Evolutionary conservation across 2,329 filamentous ascomycete species (phyloP).

Genomic region (Colletotrichum paranaense): DNA sequence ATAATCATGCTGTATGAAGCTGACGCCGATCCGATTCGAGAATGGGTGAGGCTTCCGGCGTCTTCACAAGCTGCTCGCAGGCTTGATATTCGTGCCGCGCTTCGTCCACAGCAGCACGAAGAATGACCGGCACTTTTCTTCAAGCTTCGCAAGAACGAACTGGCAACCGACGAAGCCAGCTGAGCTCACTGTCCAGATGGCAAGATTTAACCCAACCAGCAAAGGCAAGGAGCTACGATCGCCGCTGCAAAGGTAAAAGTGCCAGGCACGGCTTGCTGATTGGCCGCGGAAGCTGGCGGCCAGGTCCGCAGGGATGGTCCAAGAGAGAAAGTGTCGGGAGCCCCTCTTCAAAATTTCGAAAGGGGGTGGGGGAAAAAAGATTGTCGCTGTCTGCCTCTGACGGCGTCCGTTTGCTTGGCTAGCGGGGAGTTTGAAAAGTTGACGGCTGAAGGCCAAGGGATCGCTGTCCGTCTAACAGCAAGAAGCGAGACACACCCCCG

Average conservation of each 20-base stretch:
- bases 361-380: constrained; percentile 32
- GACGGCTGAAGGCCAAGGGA: neutral
- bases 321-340: constrained; percentile 28
- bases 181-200: neutral
- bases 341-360: constrained; percentile 36
- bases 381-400: constrained; percentile 35
- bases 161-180: constrained; percentile 31
- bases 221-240: constrained; percentile 21
- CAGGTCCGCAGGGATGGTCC: constrained; percentile 43
- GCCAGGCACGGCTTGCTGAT: constrained; percentile 52
- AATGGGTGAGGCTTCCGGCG: neutral
- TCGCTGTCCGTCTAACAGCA: neutral
- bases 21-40: neutral
- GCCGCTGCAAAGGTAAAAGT: constrained; percentile 44
- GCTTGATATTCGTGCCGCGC: constrained; percentile 22
- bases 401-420: constrained; percentile 10
- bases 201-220: neutral
- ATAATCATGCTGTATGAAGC: neutral
- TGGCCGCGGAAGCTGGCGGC: constrained; percentile 50
- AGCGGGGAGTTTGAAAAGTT: constrained; percentile 8
- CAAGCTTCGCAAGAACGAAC: neutral
- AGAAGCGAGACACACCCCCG: neutral
- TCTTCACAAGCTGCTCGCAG: neutral
- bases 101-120: neutral
- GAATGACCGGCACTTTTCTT: constrained; percentile 27